Conservation (phyloP, 495 filamentous ascomycete species). For the Xylaria acuta region DNA sequence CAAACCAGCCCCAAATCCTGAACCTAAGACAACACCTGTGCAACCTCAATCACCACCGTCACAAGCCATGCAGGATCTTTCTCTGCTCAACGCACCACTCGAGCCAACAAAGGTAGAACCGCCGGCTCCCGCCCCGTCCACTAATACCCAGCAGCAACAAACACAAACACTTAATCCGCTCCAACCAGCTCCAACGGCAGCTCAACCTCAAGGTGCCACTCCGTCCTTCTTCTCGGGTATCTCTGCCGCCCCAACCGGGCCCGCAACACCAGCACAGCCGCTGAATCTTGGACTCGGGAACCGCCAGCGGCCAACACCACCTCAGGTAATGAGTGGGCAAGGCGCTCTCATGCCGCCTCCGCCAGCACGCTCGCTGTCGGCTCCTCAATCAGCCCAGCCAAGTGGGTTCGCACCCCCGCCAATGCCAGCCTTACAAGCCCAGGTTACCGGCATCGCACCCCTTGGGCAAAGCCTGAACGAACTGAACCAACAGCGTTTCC, state of each 20-base stretch:
- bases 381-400: conserved; percentile 82
- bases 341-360: conserved; percentile 75
- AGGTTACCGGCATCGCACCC: conserved; percentile 81
- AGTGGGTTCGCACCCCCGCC: conserved; percentile 70
- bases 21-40: conserved; percentile 43
- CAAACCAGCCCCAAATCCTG: conserved; percentile 36
- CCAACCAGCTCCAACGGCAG: conserved; percentile 58
- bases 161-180: conserved; percentile 46
- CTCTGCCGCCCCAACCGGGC: conserved; percentile 41
- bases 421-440: conserved; percentile 78
- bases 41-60: conserved; percentile 62
- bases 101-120: conserved; percentile 72
- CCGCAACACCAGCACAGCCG: conserved; percentile 37
- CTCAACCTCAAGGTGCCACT: conserved; percentile 59
- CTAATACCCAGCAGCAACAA: conserved; percentile 50
- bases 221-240: conserved; percentile 57
- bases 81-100: conserved; percentile 74
- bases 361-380: conserved; percentile 83
- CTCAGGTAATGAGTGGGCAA: conserved; percentile 62
- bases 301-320: conserved; percentile 76
- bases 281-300: conserved; percentile 51
- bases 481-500: conserved; percentile 69
- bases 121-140: conserved; percentile 45
- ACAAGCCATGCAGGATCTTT: conserved; percentile 79
- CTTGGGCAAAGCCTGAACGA: conserved; percentile 80